A percentile compares a stretch with the other conserved stretches of the same genome.
These are phyloP conservation scores for Xylariaceae sp. DNA, from an alignment of 2,329 filamentous ascomycete species.

Conservation along the genomic window DNA sequence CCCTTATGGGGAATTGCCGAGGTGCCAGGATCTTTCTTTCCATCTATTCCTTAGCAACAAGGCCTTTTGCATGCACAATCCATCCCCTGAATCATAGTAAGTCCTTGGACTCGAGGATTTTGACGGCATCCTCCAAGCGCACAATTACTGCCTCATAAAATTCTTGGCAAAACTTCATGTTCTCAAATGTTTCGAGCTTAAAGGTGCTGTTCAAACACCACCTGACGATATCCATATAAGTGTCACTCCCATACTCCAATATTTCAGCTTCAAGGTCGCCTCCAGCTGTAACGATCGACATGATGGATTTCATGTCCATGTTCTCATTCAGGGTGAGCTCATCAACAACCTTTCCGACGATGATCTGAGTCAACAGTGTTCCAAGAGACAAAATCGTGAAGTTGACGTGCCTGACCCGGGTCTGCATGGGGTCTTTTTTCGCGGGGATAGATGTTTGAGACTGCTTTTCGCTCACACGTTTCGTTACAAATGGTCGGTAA, in stretches of 20 bases:
- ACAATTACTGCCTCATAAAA: constrained; percentile 6
- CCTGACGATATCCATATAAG: constrained; percentile 3
- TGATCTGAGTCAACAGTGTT: constrained; percentile 5
- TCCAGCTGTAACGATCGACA: not conserved
- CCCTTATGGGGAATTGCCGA: no score
- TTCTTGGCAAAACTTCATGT: constrained; percentile 4
- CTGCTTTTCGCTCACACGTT: not conserved
- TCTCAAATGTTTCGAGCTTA: not conserved
- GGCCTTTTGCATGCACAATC: no score
- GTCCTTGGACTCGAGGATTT: no score
- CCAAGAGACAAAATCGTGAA: not conserved
- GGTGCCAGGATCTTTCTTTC: no score
- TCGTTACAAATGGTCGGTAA: constrained; percentile 3
- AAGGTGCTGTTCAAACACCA: constrained; percentile 7
- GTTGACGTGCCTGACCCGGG: not conserved
- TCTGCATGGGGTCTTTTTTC: not conserved
- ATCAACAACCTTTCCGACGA: not conserved
- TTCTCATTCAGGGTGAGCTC: not conserved
- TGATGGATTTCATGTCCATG: constrained; percentile 1
- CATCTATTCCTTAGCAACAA: no score
- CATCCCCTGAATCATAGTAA: no score
- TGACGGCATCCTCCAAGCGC: constrained; percentile 5
- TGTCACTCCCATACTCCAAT: not conserved
- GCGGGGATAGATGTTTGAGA: not conserved
- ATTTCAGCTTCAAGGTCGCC: not conserved